Conservation (phyloP, 768 basidiomycete genomes). For the Suillus subalutaceus region DNA sequence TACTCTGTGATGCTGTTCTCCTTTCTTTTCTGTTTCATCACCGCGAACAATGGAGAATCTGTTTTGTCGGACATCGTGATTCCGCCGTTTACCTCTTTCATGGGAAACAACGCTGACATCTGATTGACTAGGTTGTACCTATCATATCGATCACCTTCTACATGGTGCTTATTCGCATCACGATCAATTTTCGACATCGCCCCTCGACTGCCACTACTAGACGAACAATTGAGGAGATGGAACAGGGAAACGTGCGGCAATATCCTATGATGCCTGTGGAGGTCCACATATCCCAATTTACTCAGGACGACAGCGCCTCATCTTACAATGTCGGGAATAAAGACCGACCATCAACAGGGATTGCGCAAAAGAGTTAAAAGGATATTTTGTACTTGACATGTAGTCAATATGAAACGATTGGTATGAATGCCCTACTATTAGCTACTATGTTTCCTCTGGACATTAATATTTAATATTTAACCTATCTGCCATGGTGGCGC, state of each 20-base stretch:
- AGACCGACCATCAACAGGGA: neutral
- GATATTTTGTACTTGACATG: neutral
- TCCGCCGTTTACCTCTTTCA: neutral
- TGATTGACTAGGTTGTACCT: neutral
- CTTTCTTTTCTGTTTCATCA: conserved; percentile 10
- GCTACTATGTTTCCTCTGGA: neutral
- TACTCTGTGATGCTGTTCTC: conserved; percentile 12
- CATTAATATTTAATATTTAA: neutral
- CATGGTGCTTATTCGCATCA: neutral
- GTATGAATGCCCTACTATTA: neutral
- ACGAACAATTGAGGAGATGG: neutral
- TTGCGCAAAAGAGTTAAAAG: neutral
- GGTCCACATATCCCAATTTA: conserved; percentile 8
- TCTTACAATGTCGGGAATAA: neutral
- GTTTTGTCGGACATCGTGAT: conserved; percentile 12
- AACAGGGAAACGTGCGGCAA: neutral
- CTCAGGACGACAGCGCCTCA: neutral
- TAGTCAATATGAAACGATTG: neutral
- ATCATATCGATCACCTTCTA: conserved; percentile 2
- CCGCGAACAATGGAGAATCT: neutral
- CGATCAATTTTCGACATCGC: neutral
- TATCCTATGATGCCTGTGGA: neutral
- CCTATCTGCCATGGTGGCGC: neutral
- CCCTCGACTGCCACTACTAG: neutral
- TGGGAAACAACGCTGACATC: neutral